Percentiles rank a stretch among this genome's conserved stretches.
Evolutionary conservation across 148 eudicot species (phyloP).

Genomic region (Chenopodium suecicum): DNA sequence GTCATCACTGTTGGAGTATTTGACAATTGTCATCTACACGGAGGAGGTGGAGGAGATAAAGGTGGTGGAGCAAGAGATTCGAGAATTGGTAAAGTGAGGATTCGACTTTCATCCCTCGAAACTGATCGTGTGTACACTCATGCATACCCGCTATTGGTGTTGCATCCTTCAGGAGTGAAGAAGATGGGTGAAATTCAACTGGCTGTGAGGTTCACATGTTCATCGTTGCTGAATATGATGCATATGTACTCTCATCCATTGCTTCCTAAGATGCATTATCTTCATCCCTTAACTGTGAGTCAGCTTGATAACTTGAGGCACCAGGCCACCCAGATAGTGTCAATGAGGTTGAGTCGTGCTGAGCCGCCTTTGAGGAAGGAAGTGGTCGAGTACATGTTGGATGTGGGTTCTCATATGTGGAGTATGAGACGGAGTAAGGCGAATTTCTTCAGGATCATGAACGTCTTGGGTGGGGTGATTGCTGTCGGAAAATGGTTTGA

Average conservation of each 20-base stretch:
- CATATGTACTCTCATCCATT: conserved; percentile 57
- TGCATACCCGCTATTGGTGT: conserved; percentile 53
- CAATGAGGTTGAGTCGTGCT: conserved; percentile 59
- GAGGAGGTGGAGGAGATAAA: conserved; percentile 63
- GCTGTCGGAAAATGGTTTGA: conserved; percentile 69
- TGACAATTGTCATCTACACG: conserved; percentile 61
- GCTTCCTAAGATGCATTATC: conserved; percentile 59
- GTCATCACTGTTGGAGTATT: conserved; percentile 63
- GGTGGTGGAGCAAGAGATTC: conserved; percentile 42
- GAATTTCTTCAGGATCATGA: conserved; percentile 62
- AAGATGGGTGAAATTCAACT: conserved; percentile 66
- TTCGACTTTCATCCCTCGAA: conserved; percentile 61
- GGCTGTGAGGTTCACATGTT: conserved; percentile 62
- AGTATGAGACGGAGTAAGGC: conserved; percentile 74
- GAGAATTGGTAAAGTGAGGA: conserved; percentile 59
- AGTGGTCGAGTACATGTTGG: conserved; percentile 59
- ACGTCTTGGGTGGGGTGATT: conserved; percentile 42
- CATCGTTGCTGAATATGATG: conserved; percentile 65
- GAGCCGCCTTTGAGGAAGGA: conserved; percentile 71
- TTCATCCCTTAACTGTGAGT: conserved; percentile 52
- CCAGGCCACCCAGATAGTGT: conserved; percentile 62
- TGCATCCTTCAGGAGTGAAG: conserved; percentile 55
- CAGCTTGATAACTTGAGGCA: conserved; percentile 65
- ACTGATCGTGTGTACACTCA: conserved; percentile 63
- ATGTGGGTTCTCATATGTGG: conserved; percentile 70